Conservation (phyloP, 352 stramenopile genomes). For the Aphanomyces euteiches region DNA sequence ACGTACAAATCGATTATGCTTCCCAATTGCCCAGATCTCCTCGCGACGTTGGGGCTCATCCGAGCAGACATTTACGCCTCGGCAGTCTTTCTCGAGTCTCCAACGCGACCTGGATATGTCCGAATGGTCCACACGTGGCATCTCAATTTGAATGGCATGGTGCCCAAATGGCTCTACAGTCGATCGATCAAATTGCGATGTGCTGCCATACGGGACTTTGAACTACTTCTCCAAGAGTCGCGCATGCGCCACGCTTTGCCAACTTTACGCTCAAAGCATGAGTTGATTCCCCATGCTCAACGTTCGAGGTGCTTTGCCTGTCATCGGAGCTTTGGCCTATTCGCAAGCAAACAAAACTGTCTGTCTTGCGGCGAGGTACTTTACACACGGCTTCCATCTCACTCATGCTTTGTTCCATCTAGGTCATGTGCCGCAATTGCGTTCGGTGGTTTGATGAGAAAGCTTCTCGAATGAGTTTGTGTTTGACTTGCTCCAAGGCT, state of each 20-base stretch:
- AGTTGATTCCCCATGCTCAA: neutral
- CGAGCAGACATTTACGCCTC: neutral
- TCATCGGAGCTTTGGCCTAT: neutral
- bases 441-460: neutral
- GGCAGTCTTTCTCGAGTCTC: neutral
- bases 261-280: neutral
- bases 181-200: conserved; percentile 3
- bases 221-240: neutral
- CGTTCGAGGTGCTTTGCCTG: conserved; percentile 1
- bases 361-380: neutral
- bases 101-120: neutral
- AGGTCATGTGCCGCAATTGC: conserved; percentile 5
- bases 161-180: neutral
- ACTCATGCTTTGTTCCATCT: neutral
- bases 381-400: neutral
- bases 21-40: neutral
- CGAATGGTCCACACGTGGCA: conserved; percentile 1
- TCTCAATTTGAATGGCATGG: neutral
- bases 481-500: neutral
- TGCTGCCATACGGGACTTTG: neutral
- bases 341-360: neutral
- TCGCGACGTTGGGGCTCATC: neutral
- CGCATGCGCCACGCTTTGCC: neutral
- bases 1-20: conserved; percentile 1
- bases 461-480: neutral